Evolutionary conservation across 2,329 filamentous ascomycete species (phyloP), one percentile per base, ranked within the genome.

Genomic region (Trichoderma endophyticum): DNA sequence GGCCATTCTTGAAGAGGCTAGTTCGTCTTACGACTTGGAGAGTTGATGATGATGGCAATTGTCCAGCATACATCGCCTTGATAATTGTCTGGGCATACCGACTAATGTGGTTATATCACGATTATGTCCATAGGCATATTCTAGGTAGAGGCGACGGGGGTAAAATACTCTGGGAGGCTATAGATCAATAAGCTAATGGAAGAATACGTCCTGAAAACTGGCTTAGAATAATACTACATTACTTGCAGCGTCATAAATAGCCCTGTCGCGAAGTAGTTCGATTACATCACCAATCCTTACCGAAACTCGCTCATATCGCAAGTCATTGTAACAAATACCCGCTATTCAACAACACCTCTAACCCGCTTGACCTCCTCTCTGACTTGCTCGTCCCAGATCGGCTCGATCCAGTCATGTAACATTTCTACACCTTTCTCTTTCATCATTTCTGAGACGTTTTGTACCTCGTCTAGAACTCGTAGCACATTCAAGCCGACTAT

Each of bases 51-150:
- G 56, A 63, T 32, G 70, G 70, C 28, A 72, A 72, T 61, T 72
- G 70, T 14, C 70, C 70, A 6, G 30, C 43, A 4, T 69, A 28
- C 18, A 39, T 72, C 15, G 70, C 63, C 14, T 34, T 61, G 39
- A 30, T 57, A 18, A 69, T 72, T 61, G 70, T 72, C 14, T 69
- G 70, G 70, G 26, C 61, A 14, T 72, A 72, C 26, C 24, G 67
- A 61, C 4, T 43, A 3, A 72, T 72, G 70, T 72, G 70, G 70
- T 15, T 56, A 3, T 72, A 72, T 63, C 70, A 72, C 28, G 70
- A 72, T 56, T 34, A 26, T 18, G 18, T 69, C 11, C 70, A 72
- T 21, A 18, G 9, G 24, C 32, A 69, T 6, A 30, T 72, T n/a
- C 28, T 72, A 28, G 70, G 70, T 1, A 24, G n/a, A 6, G 70